A percentile compares a stretch with the other conserved stretches of the same genome.
These are phyloP conservation scores for Datura wrightii DNA, from an alignment of 257 asterid species.

Conservation along the genomic window DNA sequence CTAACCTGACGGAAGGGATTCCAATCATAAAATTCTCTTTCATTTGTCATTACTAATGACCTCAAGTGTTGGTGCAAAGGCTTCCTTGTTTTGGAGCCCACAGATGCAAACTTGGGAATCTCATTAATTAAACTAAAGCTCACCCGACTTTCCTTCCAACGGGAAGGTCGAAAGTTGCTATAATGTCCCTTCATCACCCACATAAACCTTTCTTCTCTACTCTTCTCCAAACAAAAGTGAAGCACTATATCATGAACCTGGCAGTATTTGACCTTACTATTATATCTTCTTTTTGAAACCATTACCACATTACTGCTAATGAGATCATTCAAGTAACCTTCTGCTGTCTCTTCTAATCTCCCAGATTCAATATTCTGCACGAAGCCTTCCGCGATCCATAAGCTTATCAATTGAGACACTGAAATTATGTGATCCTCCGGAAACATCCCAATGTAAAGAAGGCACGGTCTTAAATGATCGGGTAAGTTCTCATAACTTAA, in stretches of 20 bases:
- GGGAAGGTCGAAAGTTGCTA: background rate
- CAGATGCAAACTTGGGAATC: background rate
- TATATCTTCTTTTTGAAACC: background rate
- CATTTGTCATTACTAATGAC: background rate
- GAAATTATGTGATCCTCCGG: background rate
- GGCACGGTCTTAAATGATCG: background rate
- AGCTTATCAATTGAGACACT: background rate
- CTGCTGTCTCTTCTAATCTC: constrained; percentile 26
- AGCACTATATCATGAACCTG: constrained; percentile 12
- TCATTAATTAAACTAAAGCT: background rate
- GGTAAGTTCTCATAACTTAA: constrained; percentile 30
- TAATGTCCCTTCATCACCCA: background rate
- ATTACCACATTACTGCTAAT: background rate
- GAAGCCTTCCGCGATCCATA: constrained; percentile 23
- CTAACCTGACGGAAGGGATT: background rate
- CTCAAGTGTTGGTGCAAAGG: background rate
- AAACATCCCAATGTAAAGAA: constrained; percentile 26
- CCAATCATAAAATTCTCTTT: background rate
- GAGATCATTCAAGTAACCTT: constrained; percentile 21
- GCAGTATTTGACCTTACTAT: background rate
- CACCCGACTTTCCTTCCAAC: background rate
- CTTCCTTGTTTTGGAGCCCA: background rate
- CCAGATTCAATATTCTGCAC: background rate
- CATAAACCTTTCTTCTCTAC: background rate
- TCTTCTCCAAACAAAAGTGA: constrained; percentile 14